Evolutionary conservation across 148 eudicot genomes (phyloP).

Genomic region (Gaultheria prostrata): DNA sequence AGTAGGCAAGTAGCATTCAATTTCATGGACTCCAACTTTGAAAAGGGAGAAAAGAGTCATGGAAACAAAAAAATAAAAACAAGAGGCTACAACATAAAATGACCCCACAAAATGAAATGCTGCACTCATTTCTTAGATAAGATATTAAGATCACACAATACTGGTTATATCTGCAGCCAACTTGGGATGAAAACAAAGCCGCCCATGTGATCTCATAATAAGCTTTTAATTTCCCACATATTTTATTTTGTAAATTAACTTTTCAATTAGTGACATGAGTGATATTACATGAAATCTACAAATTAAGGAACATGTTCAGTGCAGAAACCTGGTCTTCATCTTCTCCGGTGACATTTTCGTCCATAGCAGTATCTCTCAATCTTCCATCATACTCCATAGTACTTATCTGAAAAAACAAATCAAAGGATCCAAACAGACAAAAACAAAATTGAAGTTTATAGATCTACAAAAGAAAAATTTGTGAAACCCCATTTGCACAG

Average conservation of each 20-base stretch:
- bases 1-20: not conserved
- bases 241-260: too few relatives aligned
- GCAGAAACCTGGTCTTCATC: not conserved
- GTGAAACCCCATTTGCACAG: not conserved
- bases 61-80: not conserved
- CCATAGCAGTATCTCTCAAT: not conserved
- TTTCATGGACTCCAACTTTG: too few relatives aligned
- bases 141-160: not conserved
- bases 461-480: not conserved
- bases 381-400: not conserved
- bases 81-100: not conserved
- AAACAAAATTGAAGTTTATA: not conserved
- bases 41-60: not conserved
- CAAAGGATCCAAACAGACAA: constrained; percentile 1
- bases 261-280: too few relatives aligned
- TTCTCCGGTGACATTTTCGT: not conserved
- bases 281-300: too few relatives aligned
- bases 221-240: too few relatives aligned
- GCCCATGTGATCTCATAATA: too few relatives aligned
- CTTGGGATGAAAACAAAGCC: not conserved
- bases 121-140: not conserved
- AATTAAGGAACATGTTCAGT: not conserved
- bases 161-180: not conserved
- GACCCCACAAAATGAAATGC: not conserved
- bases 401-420: not conserved